Percentiles rank a stretch among this genome's conserved stretches.
phyloP scores from a whole-genome alignment of 768 basidiomycete species.

The Kockovaella imperatae region DNA sequence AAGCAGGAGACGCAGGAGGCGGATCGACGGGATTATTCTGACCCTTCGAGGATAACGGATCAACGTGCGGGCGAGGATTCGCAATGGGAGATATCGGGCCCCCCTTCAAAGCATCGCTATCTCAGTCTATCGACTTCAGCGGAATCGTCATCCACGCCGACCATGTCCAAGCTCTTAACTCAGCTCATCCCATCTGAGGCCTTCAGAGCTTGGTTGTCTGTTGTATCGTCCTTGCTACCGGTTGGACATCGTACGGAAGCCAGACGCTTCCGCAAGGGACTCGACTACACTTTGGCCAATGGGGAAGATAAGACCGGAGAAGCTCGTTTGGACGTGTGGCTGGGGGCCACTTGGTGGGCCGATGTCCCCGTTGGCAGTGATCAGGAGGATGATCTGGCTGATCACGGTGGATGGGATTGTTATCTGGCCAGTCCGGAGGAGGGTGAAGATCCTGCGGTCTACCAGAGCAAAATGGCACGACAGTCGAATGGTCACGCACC shows the following conservation, averaged over 20 bases:
- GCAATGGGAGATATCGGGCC: conserved; percentile 69
- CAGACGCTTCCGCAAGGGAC: conserved; percentile 77
- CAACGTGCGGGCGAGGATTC: conserved; percentile 59
- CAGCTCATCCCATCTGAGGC: conserved; percentile 68
- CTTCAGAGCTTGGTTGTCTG: conserved; percentile 84
- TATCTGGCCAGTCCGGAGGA: conserved; percentile 93
- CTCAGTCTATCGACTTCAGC: conserved; percentile 51
- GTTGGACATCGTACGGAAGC: conserved; percentile 68
- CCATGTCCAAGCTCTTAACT: conserved; percentile 63
- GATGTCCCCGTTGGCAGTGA: conserved; percentile 31
- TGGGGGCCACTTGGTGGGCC: conserved; percentile 68
- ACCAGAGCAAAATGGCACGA: conserved; percentile 58
- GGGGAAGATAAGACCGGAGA: conserved; percentile 53
- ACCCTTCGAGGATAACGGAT: conserved; percentile 53
- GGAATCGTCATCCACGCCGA: conserved; percentile 48
- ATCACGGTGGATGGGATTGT: conserved; percentile 89
- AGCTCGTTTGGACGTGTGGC: conserved; percentile 72
- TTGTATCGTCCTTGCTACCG: conserved; percentile 65
- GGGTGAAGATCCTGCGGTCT: conserved; percentile 91
- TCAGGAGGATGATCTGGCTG: conserved; percentile 39
- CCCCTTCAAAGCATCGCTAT: conserved; percentile 93
- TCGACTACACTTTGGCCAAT: conserved; percentile 88
- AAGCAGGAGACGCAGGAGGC: conserved; percentile 57
- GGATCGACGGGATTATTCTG: conserved; percentile 54
- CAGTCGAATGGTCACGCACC: conserved; percentile 23